These are phyloP conservation scores for Nakazawaea holstii DNA, from an alignment of 805 yeast genomes.

Conservation along the genomic window DNA sequence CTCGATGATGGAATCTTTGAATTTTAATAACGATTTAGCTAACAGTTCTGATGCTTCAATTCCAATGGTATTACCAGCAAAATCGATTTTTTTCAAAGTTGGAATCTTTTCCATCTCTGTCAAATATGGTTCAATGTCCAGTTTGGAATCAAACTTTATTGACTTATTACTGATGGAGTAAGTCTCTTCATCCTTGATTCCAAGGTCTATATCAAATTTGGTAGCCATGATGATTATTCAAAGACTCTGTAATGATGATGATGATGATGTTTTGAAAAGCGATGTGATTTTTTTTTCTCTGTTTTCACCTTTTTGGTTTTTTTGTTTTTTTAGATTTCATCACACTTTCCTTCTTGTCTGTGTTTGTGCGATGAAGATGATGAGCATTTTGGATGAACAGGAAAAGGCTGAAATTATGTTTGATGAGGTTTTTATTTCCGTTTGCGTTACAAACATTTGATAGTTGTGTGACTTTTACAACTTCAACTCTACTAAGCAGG, in stretches of 20 bases:
- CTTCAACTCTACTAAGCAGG: no score
- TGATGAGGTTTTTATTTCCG: no score
- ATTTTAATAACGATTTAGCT: conserved; percentile 46
- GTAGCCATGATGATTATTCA: conserved; percentile 26
- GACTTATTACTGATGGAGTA: conserved; percentile 72
- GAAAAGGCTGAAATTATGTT: no score
- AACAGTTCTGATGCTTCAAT: conserved; percentile 77
- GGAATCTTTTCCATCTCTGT: conserved; percentile 41
- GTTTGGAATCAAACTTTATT: conserved; percentile 64
- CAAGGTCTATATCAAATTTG: conserved; percentile 25
- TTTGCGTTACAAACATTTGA: no score
- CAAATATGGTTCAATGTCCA: conserved; percentile 68
- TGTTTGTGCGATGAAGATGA: no score
- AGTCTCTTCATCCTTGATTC: conserved; percentile 39
- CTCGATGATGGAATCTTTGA: conserved; percentile 47
- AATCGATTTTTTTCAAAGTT: conserved; percentile 54
- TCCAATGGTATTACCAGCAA: conserved; percentile 93
- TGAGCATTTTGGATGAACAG: no score
- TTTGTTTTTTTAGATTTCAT: no score
- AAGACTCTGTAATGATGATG: background rate
- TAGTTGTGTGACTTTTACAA: no score
- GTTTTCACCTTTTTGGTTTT: background rate
- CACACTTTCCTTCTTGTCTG: no score
- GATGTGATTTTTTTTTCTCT: background rate
- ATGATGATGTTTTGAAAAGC: background rate